Evolutionary conservation across 73 alveolate genomes (phyloP).

Genomic region (Effrenium voratum): DNA sequence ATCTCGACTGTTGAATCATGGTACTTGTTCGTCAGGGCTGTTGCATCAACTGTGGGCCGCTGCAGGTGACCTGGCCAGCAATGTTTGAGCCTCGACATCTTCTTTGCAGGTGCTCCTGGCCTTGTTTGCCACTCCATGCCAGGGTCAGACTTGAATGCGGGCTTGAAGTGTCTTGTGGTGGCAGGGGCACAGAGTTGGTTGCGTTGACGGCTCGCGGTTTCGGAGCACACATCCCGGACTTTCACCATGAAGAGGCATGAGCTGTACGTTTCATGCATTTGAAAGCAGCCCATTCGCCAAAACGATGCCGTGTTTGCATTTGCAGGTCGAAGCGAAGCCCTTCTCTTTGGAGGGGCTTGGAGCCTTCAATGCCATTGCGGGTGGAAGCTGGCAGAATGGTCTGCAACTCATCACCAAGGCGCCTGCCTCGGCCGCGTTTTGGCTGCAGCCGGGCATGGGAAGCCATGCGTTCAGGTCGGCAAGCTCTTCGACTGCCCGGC

Average conservation of each 20-base stretch:
- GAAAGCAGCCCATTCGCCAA: not conserved
- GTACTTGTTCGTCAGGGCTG: too few relatives aligned
- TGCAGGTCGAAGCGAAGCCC: slow-evolving; percentile 19
- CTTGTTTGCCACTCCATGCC: not conserved
- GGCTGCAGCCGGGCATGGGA: too few relatives aligned
- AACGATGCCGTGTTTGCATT: not conserved
- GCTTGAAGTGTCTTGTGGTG: not conserved
- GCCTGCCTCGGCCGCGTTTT: not conserved
- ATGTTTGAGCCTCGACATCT: slow-evolving; percentile 66
- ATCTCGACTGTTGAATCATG: too few relatives aligned
- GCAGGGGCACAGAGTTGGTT: slow-evolving; percentile 74
- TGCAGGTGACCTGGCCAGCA: slow-evolving; percentile 79
- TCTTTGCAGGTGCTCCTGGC: slow-evolving; percentile 41
- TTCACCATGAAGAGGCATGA: slow-evolving; percentile 8
- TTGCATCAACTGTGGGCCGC: too few relatives aligned
- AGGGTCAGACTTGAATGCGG: not conserved
- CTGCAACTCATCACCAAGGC: slow-evolving; percentile 86
- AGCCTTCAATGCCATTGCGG: slow-evolving; percentile 65
- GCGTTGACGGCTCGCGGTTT: slow-evolving; percentile 84
- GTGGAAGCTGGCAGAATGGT: slow-evolving; percentile 91
- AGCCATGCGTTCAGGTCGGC: too few relatives aligned
- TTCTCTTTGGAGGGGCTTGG: slow-evolving; percentile 69
- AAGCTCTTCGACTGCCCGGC: slow-evolving; percentile 81
- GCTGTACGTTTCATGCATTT: not conserved
- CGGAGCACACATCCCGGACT: slow-evolving; percentile 45